These are phyloP conservation scores for Fraxinus sp. DNA, from an alignment of 305 asterid genomes.

Conservation along the genomic window DNA sequence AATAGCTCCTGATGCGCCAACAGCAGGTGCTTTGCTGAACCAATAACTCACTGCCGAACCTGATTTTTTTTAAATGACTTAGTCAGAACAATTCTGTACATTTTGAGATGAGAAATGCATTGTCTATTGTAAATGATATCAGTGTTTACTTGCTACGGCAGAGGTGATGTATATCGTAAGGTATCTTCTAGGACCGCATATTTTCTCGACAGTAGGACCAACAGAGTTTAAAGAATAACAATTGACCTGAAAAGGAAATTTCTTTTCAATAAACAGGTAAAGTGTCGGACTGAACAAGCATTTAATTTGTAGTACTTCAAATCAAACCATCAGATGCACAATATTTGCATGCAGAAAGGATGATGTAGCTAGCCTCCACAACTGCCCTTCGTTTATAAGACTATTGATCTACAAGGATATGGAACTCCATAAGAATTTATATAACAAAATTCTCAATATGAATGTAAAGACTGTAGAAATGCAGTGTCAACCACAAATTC, in stretches of 20 bases:
- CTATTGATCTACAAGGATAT: slow-evolving; percentile 68
- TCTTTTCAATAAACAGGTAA: slow-evolving; percentile 21
- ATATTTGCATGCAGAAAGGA: slow-evolving; percentile 81
- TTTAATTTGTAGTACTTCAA: slow-evolving; percentile 17
- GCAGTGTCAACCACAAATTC: slow-evolving; percentile 21
- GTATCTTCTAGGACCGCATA: slow-evolving; percentile 71
- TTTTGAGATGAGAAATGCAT: slow-evolving; percentile 23
- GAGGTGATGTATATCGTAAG: slow-evolving; percentile 68
- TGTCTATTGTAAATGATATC: slow-evolving; percentile 18
- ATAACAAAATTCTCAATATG: slow-evolving; percentile 7
- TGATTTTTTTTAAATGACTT: slow-evolving; percentile 36
- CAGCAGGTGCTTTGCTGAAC: slow-evolving; percentile 74
- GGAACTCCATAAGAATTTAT: neutral
- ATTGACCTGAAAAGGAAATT: slow-evolving; percentile 57
- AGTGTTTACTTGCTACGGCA: slow-evolving; percentile 69
- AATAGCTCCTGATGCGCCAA: slow-evolving; percentile 94
- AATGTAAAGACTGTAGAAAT: slow-evolving; percentile 3
- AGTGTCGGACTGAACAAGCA: slow-evolving; percentile 1
- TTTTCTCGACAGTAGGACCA: slow-evolving; percentile 71
- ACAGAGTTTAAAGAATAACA: slow-evolving; percentile 79
- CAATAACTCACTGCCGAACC: slow-evolving; percentile 84
- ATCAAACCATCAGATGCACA: slow-evolving; percentile 77
- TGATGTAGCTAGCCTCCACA: slow-evolving; percentile 87
- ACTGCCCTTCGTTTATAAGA: slow-evolving; percentile 73
- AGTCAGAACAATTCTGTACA: slow-evolving; percentile 23